Evolutionary conservation across 2,329 filamentous ascomycete genomes (phyloP).

Genomic region (Stylonectria norvegica): DNA sequence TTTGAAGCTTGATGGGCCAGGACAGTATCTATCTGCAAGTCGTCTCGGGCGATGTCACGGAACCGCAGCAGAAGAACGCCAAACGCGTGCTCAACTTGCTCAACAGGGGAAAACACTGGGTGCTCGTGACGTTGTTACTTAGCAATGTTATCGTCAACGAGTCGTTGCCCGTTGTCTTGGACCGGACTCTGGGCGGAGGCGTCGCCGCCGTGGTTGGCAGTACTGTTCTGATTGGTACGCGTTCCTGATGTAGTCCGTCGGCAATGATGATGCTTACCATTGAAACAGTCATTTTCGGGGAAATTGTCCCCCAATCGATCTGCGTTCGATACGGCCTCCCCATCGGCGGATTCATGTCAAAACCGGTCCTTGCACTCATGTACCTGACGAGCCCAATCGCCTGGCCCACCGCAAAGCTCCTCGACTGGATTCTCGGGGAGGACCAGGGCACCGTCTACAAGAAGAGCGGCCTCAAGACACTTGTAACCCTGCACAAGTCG

Average conservation of each 20-base stretch:
- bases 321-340: constrained; percentile 94
- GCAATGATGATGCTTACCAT: constrained; percentile 12
- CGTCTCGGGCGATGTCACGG: constrained; percentile 79
- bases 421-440: constrained; percentile 88
- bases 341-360: constrained; percentile 91
- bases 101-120: constrained; percentile 93
- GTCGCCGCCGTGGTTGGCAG: constrained; percentile 92
- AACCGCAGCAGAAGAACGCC: constrained; percentile 82
- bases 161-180: constrained; percentile 89
- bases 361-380: constrained; percentile 84
- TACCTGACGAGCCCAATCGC: constrained; percentile 85
- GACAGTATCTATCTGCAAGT: constrained; percentile 98
- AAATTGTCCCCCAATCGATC: constrained; percentile 91
- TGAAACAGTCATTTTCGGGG: constrained; percentile 85
- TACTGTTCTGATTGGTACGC: constrained; percentile 85
- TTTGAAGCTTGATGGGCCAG: constrained; percentile 57
- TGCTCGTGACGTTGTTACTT: constrained; percentile 86
- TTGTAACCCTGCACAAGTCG: constrained; percentile 92
- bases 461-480: constrained; percentile 93
- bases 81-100: constrained; percentile 75
- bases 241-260: not conserved
- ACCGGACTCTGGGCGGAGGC: constrained; percentile 88
- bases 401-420: constrained; percentile 92
- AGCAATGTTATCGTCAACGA: constrained; percentile 99
- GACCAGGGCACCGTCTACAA: constrained; percentile 98